phyloP scores from a whole-genome alignment of 2,329 filamentous ascomycete genomes.

The Zalaria obscura region DNA sequence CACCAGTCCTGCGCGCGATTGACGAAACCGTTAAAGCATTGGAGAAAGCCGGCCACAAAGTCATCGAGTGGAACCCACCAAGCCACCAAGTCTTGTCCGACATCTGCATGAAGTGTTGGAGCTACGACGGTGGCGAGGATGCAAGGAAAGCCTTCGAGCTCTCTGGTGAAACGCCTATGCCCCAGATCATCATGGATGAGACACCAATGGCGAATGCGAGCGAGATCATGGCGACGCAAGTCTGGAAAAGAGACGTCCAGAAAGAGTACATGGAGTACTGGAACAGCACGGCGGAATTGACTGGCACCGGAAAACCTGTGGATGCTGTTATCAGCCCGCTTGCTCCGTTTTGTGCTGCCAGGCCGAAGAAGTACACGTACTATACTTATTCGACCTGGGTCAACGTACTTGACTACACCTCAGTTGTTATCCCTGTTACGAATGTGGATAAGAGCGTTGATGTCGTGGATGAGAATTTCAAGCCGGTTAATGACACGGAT shows the following conservation, averaged over 20 bases:
- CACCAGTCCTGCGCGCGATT: constrained; percentile 43
- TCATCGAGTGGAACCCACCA: constrained; percentile 43
- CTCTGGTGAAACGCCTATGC: constrained; percentile 39
- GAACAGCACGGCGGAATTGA: constrained; percentile 39
- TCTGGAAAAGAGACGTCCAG: constrained; percentile 40
- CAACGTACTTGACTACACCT: constrained; percentile 44
- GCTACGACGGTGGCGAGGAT: constrained; percentile 37
- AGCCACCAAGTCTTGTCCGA: constrained; percentile 27
- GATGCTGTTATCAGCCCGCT: constrained; percentile 41
- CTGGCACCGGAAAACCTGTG: constrained; percentile 32
- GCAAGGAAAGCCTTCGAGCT: constrained; percentile 35
- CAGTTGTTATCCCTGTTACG: constrained; percentile 41
- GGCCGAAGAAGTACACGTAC: constrained; percentile 33
- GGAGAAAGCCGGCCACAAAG: constrained; percentile 39
- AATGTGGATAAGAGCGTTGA: constrained; percentile 38
- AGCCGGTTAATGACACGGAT: constrained; percentile 23
- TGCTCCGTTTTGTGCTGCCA: constrained; percentile 35
- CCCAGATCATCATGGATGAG: constrained; percentile 27
- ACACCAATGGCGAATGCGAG: constrained; percentile 23
- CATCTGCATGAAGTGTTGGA: constrained; percentile 22
- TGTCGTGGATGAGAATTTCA: constrained; percentile 16
- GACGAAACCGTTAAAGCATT: constrained; percentile 35
- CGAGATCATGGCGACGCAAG: constrained; percentile 34
- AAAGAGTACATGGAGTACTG: constrained; percentile 50
- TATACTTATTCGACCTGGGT: constrained; percentile 31